Percentiles rank a stretch among this genome's conserved stretches.
Evolutionary conservation across 2,329 filamentous ascomycete genomes (phyloP).

Genomic region (Talaromyces sp.): DNA sequence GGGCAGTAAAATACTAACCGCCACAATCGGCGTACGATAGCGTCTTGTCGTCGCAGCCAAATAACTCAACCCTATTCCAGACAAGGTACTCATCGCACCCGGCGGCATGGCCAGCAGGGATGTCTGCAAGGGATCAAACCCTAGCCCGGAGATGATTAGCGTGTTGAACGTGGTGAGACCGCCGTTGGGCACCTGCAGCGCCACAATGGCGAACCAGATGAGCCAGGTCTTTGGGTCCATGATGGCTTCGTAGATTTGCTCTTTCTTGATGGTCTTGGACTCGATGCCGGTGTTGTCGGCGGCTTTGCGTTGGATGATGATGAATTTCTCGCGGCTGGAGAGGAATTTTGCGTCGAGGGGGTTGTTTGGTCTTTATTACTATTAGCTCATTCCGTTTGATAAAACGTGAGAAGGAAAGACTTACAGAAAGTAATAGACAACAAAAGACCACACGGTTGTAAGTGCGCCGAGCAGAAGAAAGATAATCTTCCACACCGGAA

Average conservation of each 20-base stretch:
- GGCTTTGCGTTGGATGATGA: constrained; percentile 5
- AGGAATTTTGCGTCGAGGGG: background rate
- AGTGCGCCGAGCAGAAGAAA: constrained; percentile 1
- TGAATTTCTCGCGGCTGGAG: background rate
- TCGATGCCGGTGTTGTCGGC: constrained; percentile 3
- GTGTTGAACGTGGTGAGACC: constrained; percentile 7
- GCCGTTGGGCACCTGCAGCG: constrained; percentile 3
- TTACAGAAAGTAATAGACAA: constrained; percentile 2
- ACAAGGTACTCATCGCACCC: background rate
- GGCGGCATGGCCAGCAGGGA: constrained; percentile 2
- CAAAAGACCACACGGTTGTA: background rate
- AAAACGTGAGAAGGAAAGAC: background rate
- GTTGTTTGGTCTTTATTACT: background rate
- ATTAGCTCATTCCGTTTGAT: too few species aligned
- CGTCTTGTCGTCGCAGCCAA: constrained; percentile 1
- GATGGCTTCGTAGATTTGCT: background rate
- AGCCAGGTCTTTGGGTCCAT: constrained; percentile 1
- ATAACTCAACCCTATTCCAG: constrained; percentile 2
- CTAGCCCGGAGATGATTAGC: constrained; percentile 2
- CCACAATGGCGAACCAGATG: constrained; percentile 3
- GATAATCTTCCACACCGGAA: constrained; percentile 1
- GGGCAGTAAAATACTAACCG: background rate
- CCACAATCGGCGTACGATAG: background rate
- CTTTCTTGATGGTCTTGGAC: constrained; percentile 2
- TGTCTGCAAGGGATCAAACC: constrained; percentile 1